These are phyloP conservation scores for Trichoderma brevicompactum DNA, from an alignment of 2,329 filamentous ascomycete genomes.

Conservation along the genomic window DNA sequence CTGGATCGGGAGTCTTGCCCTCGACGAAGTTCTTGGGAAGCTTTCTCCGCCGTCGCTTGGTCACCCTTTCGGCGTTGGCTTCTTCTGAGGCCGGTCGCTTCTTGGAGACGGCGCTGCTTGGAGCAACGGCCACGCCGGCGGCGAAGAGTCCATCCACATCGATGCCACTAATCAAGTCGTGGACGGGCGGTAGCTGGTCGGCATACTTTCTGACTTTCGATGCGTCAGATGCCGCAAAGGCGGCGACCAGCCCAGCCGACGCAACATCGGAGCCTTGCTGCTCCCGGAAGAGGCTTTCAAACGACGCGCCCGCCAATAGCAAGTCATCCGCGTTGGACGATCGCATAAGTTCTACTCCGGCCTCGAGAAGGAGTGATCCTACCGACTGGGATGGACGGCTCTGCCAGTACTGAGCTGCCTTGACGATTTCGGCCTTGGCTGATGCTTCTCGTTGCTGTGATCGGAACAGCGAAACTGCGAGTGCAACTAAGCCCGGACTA, in stretches of 20 bases:
- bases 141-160: conserved; percentile 66
- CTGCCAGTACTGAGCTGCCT: conserved; percentile 82
- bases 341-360: conserved; percentile 79
- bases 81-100: conserved; percentile 54
- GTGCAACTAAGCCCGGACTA: conserved; percentile 81
- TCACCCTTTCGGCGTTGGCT: conserved; percentile 45
- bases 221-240: conserved; percentile 68
- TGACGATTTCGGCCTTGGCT: conserved; percentile 73
- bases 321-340: conserved; percentile 73
- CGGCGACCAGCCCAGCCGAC: conserved; percentile 83
- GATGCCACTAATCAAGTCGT: conserved; percentile 63
- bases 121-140: conserved; percentile 61
- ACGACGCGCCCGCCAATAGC: conserved; percentile 74
- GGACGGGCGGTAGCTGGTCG: conserved; percentile 63
- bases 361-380: conserved; percentile 75
- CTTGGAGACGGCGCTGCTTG: conserved; percentile 45
- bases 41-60: conserved; percentile 63
- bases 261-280: conserved; percentile 71
- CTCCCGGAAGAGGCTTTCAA: conserved; percentile 69
- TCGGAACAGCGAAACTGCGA: conserved; percentile 79
- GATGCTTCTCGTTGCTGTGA: conserved; percentile 73
- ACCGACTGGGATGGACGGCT: conserved; percentile 54
- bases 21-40: conserved; percentile 77
- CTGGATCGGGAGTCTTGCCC: conserved; percentile 80
- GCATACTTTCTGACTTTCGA: conserved; percentile 59